Evolutionary conservation across 225 moss, liverwort and hornwort genomes (phyloP), one percentile per base, ranked within the genome.

Genomic region (Sphagnum contortum): DNA sequence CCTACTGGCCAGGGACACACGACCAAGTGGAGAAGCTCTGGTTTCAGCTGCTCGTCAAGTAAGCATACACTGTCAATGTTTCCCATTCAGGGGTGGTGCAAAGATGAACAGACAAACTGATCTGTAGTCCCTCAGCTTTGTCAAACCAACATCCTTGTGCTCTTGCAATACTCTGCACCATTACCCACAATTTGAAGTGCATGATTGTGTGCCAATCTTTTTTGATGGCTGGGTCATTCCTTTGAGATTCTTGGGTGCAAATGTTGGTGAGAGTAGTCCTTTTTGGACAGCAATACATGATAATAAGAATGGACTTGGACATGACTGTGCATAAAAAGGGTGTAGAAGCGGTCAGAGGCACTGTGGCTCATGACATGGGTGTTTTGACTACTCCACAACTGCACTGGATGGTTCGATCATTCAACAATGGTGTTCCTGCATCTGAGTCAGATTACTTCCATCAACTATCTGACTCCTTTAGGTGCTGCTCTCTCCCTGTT

Each of bases 321-420:
- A 29, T 29, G 29, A 29, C 29, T 29, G 7, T 66, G 0, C 71
- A 51, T 4, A 29, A 75, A 73, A 86, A 96, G 93, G 98, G 98
- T 78, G 78, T 93, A 56, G 87, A 91, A 76, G 87, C 91, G 69
- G 78, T 98, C 59, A 55, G 51, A 66, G 93, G 93, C 66, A 87
- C 82, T 55, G 70, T 83, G 71, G 89, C 81, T 7, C 79, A 79
- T 49, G 87, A 93, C 57, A 79, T 75, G 77, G 98, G 93, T 53
- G 65, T 89, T 50, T 80, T 93, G 60, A 89, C 93, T 50, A 98
- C 98, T 70, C 98, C 98, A 69, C 91, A 98, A 68, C 71, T 98
- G 80, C 93, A 91, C 72, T 98, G 98, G 93, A 98, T 93, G 87
- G 87, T 98, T 65, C 91, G 93, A 63, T 74, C 79, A 72, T 65